phyloP scores from a whole-genome alignment of 2,329 filamentous ascomycete genomes.

The Xylaria sp. region DNA sequence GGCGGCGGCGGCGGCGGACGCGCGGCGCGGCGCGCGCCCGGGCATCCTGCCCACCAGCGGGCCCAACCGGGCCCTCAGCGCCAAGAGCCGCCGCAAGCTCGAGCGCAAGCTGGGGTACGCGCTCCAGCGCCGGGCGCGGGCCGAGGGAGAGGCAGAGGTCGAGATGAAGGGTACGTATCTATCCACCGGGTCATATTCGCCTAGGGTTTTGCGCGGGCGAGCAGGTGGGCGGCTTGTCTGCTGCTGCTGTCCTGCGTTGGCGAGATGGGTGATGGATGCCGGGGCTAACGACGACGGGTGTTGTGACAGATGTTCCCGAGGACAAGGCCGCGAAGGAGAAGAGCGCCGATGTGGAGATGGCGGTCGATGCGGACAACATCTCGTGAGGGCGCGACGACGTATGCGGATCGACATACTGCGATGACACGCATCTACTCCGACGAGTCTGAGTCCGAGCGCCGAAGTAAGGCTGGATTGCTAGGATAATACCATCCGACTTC shows the following conservation, averaged over 20 bases:
- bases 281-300: not conserved
- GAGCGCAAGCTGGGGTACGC: conserved; percentile 57
- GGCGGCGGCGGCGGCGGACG: conserved; percentile 34
- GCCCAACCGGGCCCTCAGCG: conserved; percentile 52
- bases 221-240: too few relatives aligned
- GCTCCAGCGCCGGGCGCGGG: conserved; percentile 42
- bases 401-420: not conserved
- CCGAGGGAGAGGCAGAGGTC: conserved; percentile 37
- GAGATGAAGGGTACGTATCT: conserved; percentile 36
- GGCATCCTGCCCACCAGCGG: conserved; percentile 61
- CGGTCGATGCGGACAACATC: conserved; percentile 29
- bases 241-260: too few relatives aligned
- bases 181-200: too few relatives aligned
- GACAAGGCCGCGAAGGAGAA: conserved; percentile 3
- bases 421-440: too few relatives aligned
- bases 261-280: too few relatives aligned
- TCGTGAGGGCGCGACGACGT: conserved; percentile 16
- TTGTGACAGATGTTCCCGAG: conserved; percentile 14
- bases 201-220: too few relatives aligned
- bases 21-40: conserved; percentile 52
- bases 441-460: too few relatives aligned
- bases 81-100: conserved; percentile 60
- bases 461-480: too few relatives aligned
- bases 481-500: too few relatives aligned
- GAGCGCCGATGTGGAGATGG: conserved; percentile 20